Evolutionary conservation across 768 basidiomycete genomes (phyloP), one percentile per base, ranked within the genome.

Genomic region (Pleurotus tuber-regium): DNA sequence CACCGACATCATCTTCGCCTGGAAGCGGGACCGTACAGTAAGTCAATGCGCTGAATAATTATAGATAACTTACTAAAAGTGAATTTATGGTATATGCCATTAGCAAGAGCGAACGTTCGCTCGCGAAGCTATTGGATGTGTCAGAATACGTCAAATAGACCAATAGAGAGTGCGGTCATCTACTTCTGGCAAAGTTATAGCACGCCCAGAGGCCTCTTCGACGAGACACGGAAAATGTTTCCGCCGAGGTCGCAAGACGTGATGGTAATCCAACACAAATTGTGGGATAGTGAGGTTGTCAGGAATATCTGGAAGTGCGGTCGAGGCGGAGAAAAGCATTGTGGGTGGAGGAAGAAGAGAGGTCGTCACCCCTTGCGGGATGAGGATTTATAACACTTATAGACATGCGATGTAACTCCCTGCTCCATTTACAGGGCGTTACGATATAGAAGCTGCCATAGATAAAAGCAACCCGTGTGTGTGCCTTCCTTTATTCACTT

Each of bases 211-310:
- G 14, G 61, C 61, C 47, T 83, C 76, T 25, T 84, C 83, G 12
- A 84, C 67, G 23, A 84, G 61, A 65, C 76, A 83, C 9, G 82
- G 72, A 24, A 62, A 61, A 8, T 58, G 61, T 4, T 59, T 64
- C 21, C 75, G 70, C 2, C 54, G 48, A 0, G 80, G 76, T n/a
- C 67, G 68, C 33, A 76, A 52, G 1, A 71, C 68, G 48, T 80
- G 79, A 39, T 72, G 61, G 19, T 67, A 68, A 53, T 82, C 76
- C 23, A 84, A 65, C 62, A 84, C 72, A 56, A 84, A 84, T 54
- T 82, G 78, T 0, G 80, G 71, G 1, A 84, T 60, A 4, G 77
- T 79, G 19, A 83, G 59, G 63, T 82, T 64, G 47, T 82, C 78
- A n/a, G 83, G 83, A 40, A 82, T 74, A 46, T 69, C 69, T 41